These are phyloP conservation scores for Trichoderma sp. DNA, from an alignment of 2,329 filamentous ascomycete species.

Conservation along the genomic window DNA sequence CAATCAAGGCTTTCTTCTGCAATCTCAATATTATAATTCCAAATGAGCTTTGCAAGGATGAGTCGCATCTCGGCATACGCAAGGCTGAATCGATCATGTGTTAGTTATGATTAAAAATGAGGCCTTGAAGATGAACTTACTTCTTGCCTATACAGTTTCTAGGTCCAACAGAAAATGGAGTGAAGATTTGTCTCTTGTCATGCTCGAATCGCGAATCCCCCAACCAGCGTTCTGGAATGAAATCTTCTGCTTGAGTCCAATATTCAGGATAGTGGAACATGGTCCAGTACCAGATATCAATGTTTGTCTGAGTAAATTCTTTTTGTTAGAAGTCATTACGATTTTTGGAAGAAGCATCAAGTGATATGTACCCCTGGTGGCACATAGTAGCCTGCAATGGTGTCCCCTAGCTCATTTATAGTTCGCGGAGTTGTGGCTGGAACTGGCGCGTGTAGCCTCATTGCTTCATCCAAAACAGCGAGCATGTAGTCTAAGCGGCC, in stretches of 20 bases:
- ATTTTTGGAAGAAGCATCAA: background rate
- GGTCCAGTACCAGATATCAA: slow-evolving; percentile 45
- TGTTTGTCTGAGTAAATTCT: slow-evolving; percentile 30
- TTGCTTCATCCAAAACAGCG: slow-evolving; percentile 54
- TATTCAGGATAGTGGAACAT: slow-evolving; percentile 40
- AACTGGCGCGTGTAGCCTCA: slow-evolving; percentile 53
- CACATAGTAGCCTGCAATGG: slow-evolving; percentile 38
- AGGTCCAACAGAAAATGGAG: slow-evolving; percentile 40
- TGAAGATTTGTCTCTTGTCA: slow-evolving; percentile 35
- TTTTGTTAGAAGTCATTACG: background rate
- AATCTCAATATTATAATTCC: slow-evolving; percentile 39
- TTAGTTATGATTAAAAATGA: background rate
- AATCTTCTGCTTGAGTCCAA: slow-evolving; percentile 41
- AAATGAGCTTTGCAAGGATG: slow-evolving; percentile 36
- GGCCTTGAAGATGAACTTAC: slow-evolving; percentile 30
- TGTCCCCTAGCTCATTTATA: slow-evolving; percentile 38
- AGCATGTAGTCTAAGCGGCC: slow-evolving; percentile 47
- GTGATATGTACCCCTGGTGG: slow-evolving; percentile 39
- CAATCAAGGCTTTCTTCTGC: slow-evolving; percentile 24
- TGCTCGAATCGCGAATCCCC: slow-evolving; percentile 32
- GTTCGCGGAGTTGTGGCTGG: slow-evolving; percentile 44
- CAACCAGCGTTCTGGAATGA: slow-evolving; percentile 46
- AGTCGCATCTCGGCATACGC: slow-evolving; percentile 41
- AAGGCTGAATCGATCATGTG: slow-evolving; percentile 31
- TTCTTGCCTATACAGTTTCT: slow-evolving; percentile 41